These are phyloP conservation scores for Selaginella tamariscina DNA, from an alignment of 75 land plant species.

Conservation along the genomic window DNA sequence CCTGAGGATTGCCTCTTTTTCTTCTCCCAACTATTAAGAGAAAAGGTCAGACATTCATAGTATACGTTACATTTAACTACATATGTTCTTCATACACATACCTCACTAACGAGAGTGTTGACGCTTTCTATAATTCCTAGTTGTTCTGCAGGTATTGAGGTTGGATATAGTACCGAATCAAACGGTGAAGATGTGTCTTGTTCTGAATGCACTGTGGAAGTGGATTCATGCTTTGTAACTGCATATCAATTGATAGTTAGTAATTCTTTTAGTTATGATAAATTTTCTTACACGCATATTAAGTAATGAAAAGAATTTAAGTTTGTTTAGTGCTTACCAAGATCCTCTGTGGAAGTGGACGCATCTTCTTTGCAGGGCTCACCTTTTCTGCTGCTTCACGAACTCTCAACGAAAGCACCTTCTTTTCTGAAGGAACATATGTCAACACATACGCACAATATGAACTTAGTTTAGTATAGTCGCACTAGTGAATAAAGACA, in stretches of 20 bases:
- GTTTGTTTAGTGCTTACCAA: too few relatives aligned
- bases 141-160: slow-evolving; percentile 48
- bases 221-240: not conserved
- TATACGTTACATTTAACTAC: not conserved
- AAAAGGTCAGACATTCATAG: not conserved
- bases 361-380: slow-evolving; percentile 30
- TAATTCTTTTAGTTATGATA: not conserved
- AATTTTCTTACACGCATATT: too few relatives aligned
- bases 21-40: slow-evolving; percentile 51
- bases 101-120: slow-evolving; percentile 59
- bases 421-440: slow-evolving; percentile 51
- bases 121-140: slow-evolving; percentile 59
- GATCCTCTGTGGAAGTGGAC: slow-evolving; percentile 82
- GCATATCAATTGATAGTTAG: not conserved
- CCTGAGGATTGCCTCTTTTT: slow-evolving; percentile 52
- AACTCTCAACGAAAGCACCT: slow-evolving; percentile 54
- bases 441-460: not conserved
- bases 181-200: not conserved
- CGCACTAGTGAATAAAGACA: too few relatives aligned
- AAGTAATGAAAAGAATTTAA: too few relatives aligned
- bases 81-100: slow-evolving; percentile 15
- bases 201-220: not conserved
- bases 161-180: too few relatives aligned
- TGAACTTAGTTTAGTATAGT: too few relatives aligned
- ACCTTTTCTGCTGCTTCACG: slow-evolving; percentile 37